Evolutionary conservation across 2,329 filamentous ascomycete species (phyloP).

Genomic region (Kalaharituber pfeilii): DNA sequence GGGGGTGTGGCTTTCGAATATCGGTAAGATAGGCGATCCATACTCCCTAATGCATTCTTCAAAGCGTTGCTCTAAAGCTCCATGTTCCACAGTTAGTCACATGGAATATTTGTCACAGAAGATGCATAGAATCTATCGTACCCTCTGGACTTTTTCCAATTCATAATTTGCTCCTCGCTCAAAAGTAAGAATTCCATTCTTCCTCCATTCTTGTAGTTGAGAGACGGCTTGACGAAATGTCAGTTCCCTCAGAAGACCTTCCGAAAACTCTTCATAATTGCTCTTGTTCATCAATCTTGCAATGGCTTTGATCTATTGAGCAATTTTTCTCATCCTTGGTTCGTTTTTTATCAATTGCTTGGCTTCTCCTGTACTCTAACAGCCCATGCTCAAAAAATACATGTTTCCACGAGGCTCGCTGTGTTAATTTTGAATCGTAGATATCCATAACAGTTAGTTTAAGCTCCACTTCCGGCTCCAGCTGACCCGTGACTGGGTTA

Average conservation of each 20-base stretch:
- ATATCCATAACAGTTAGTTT: constrained; percentile 98
- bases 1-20: constrained; percentile 42
- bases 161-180: constrained; percentile 85
- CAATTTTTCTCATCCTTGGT: constrained; percentile 90
- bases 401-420: constrained; percentile 84
- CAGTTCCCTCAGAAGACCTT: constrained; percentile 75
- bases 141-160: constrained; percentile 60
- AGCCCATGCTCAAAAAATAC: constrained; percentile 91
- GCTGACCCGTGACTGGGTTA: constrained; percentile 63
- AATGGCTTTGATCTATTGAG: constrained; percentile 86
- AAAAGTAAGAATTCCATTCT: constrained; percentile 66
- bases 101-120: too few relatives aligned
- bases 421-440: constrained; percentile 81
- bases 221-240: constrained; percentile 81
- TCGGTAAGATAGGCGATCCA: constrained; percentile 18
- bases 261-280: constrained; percentile 73
- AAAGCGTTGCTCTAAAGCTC: constrained; percentile 15
- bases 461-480: constrained; percentile 90
- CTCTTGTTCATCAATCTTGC: constrained; percentile 89
- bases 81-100: too few relatives aligned
- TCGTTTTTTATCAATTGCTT: constrained; percentile 75
- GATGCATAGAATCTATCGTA: too few relatives aligned
- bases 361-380: constrained; percentile 84
- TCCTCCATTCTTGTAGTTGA: constrained; percentile 88
- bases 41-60: constrained; percentile 14